phyloP scores from a whole-genome alignment of 2,329 filamentous ascomycete species.

The Calonectria montana region DNA sequence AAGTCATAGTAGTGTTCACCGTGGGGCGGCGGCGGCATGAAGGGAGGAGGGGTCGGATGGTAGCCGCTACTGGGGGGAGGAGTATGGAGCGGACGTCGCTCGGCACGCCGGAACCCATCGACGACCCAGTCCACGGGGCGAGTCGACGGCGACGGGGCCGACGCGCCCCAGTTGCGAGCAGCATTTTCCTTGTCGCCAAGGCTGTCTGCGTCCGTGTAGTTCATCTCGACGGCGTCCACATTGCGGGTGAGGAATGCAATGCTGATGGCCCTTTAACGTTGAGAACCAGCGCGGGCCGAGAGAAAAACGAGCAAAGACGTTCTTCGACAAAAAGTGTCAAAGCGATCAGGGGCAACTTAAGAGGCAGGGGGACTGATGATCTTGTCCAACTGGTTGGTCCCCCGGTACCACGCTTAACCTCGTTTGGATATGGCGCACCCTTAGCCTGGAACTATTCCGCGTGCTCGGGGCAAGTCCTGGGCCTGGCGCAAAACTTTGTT shows the following conservation, averaged over 20 bases:
- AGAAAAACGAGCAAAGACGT: background rate
- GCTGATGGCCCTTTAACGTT: conserved; percentile 9
- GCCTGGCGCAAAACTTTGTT: background rate
- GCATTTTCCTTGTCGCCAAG: conserved; percentile 16
- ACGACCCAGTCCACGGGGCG: conserved; percentile 35
- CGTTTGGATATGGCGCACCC: background rate
- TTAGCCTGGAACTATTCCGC: background rate
- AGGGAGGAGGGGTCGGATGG: background rate
- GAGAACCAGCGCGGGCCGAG: background rate
- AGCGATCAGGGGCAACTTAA: background rate
- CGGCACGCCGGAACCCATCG: conserved; percentile 37
- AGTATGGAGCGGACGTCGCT: conserved; percentile 14
- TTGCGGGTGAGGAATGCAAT: conserved; percentile 31
- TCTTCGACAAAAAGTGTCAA: background rate
- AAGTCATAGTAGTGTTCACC: background rate
- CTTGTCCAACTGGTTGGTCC: background rate
- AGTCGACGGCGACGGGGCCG: conserved; percentile 5
- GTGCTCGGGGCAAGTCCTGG: background rate
- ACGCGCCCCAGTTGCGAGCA: conserved; percentile 25
- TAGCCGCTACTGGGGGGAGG: conserved; percentile 9
- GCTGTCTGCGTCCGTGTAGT: conserved; percentile 8
- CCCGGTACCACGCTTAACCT: background rate
- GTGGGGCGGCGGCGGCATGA: background rate
- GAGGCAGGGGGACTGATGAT: background rate
- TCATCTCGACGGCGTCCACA: conserved; percentile 35